A percentile compares a stretch with the other conserved stretches of the same genome.
Conservation (phyloP, 306 rosid genomes). For the Benincasa hispida region DNA sequence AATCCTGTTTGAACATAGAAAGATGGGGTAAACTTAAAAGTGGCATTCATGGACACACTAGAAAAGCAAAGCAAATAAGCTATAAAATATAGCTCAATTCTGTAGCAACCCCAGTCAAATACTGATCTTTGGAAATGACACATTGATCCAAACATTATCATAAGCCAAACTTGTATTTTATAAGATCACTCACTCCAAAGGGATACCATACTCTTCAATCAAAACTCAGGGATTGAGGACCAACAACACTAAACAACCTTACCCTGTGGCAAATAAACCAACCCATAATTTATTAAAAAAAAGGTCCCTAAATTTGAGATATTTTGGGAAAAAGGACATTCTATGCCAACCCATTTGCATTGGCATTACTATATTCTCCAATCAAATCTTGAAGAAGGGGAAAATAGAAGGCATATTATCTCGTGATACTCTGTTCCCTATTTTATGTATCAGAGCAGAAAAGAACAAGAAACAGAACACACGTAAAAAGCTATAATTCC, state of each 20-base stretch:
- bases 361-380: background rate
- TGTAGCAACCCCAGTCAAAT: background rate
- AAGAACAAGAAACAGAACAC: background rate
- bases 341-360: background rate
- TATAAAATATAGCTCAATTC: background rate
- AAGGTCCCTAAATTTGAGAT: background rate
- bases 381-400: background rate
- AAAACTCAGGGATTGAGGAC: background rate
- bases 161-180: background rate
- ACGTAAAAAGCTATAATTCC: background rate
- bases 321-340: background rate
- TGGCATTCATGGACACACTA: no score
- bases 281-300: background rate
- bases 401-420: background rate
- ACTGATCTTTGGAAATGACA: background rate
- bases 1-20: no score
- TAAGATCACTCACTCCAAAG: background rate
- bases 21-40: no score
- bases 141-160: background rate
- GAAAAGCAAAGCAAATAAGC: no score
- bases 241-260: background rate
- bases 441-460: background rate
- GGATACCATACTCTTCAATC: background rate
- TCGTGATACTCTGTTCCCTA: background rate
- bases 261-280: background rate